Conservation (phyloP, 768 basidiomycete species). For the Imleria badia region DNA sequence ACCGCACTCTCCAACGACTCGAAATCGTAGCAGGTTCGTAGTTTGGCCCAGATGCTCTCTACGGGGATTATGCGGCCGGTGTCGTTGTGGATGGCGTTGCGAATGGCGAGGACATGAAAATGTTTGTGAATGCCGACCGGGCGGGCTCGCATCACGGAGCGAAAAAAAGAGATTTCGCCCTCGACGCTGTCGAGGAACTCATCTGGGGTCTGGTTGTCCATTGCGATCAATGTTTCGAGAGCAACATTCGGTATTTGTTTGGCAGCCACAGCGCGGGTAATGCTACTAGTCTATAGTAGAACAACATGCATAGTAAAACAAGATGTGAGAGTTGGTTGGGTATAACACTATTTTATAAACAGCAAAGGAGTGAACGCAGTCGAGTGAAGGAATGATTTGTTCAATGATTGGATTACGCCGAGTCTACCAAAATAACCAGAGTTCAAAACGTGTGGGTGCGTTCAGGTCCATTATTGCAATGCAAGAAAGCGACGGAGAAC, state of each 20-base stretch:
- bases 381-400: constrained; percentile 18
- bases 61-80: constrained; percentile 59
- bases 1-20: constrained; percentile 70
- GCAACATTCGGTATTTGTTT: constrained; percentile 18
- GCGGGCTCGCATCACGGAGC: constrained; percentile 75
- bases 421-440: constrained; percentile 19
- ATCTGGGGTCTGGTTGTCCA: constrained; percentile 31
- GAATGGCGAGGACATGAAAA: constrained; percentile 78
- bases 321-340: constrained; percentile 15
- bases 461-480: constrained; percentile 23
- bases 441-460: constrained; percentile 6
- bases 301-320: constrained; percentile 26
- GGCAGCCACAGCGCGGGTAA: constrained; percentile 13
- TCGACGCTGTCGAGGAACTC: constrained; percentile 68
- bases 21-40: constrained; percentile 68
- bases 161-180: constrained; percentile 85
- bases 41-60: constrained; percentile 74
- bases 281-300: constrained; percentile 10
- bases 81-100: constrained; percentile 67
- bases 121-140: constrained; percentile 83
- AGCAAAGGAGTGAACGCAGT: constrained; percentile 25
- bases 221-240: constrained; percentile 4
- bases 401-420: constrained; percentile 9
- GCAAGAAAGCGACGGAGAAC: constrained; percentile 21
- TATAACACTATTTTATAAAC: constrained; percentile 32